Evolutionary conservation across 495 filamentous ascomycete species (phyloP).

Genomic region (Chaetomium tenue): DNA sequence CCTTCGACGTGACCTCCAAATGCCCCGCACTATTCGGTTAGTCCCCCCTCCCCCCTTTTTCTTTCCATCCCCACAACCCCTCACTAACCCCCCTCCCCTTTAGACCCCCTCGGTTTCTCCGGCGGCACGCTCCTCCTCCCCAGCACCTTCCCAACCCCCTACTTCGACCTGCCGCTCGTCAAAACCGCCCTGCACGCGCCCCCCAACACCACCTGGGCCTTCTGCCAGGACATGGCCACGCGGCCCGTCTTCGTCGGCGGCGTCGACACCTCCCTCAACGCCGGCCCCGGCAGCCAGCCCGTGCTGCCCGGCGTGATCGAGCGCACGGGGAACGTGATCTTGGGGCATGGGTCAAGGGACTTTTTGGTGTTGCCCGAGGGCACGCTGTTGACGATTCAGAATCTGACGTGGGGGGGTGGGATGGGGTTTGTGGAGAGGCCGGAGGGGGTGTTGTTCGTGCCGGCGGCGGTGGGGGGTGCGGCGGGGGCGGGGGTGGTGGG

Average conservation of each 20-base stretch:
- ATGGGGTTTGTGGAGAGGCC: conserved; percentile 67
- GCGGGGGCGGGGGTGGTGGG: conserved; percentile 39
- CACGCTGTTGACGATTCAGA: conserved; percentile 72
- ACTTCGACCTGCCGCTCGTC: conserved; percentile 79
- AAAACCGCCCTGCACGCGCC: conserved; percentile 71
- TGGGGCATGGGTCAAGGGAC: conserved; percentile 66
- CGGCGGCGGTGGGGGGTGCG: conserved; percentile 36
- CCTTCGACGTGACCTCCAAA: conserved; percentile 71
- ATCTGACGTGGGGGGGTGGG: conserved; percentile 76
- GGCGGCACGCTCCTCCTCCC: conserved; percentile 54
- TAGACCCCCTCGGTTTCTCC: conserved; percentile 68
- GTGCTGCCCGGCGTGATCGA: conserved; percentile 73
- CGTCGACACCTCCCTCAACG: conserved; percentile 49
- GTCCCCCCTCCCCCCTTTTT: background rate
- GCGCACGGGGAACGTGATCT: conserved; percentile 64
- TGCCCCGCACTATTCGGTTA: conserved; percentile 67
- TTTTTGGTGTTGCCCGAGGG: conserved; percentile 65
- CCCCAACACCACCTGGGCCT: conserved; percentile 54
- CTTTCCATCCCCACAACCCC: too few relatives aligned
- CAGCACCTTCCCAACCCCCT: conserved; percentile 54
- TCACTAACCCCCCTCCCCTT: background rate
- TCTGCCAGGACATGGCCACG: conserved; percentile 50
- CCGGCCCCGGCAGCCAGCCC: conserved; percentile 51
- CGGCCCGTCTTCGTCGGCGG: conserved; percentile 58
- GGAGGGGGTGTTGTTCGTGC: conserved; percentile 61